phyloP scores from a whole-genome alignment of 345 rosid species.

The Limnanthes douglasii region DNA sequence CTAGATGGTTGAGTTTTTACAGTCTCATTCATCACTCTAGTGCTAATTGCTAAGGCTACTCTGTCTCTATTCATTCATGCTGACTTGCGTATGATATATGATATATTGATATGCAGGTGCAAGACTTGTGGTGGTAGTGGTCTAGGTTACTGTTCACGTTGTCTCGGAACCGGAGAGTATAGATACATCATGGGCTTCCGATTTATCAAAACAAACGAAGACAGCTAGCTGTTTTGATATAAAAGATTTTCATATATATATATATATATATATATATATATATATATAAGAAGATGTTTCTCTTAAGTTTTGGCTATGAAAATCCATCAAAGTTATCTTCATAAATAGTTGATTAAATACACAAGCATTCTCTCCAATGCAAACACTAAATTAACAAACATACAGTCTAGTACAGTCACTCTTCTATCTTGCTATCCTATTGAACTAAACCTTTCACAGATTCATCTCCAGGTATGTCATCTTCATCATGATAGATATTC shows the following conservation, averaged over 20 bases:
- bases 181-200: conserved; percentile 49
- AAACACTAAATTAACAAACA: too few species aligned
- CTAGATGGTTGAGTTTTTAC: conserved; percentile 37
- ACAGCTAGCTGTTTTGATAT: too few species aligned
- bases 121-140: conserved; percentile 70
- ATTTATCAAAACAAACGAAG: conserved; percentile 25
- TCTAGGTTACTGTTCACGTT: conserved; percentile 49
- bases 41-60: neutral
- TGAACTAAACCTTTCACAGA: conserved; percentile 38
- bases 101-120: conserved; percentile 33
- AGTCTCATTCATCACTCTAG: neutral
- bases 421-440: too few species aligned
- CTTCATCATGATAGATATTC: conserved; percentile 95
- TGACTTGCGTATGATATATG: neutral
- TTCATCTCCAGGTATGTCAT: conserved; percentile 79
- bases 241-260: too few species aligned
- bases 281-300: too few species aligned
- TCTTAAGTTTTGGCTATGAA: too few species aligned
- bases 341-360: too few species aligned
- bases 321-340: too few species aligned
- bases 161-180: conserved; percentile 63
- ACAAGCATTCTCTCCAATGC: too few species aligned
- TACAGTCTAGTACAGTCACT: too few species aligned
- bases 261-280: too few species aligned
- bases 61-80: neutral